Conservation (phyloP, 805 yeast species). For the Yarrowia sp. region DNA sequence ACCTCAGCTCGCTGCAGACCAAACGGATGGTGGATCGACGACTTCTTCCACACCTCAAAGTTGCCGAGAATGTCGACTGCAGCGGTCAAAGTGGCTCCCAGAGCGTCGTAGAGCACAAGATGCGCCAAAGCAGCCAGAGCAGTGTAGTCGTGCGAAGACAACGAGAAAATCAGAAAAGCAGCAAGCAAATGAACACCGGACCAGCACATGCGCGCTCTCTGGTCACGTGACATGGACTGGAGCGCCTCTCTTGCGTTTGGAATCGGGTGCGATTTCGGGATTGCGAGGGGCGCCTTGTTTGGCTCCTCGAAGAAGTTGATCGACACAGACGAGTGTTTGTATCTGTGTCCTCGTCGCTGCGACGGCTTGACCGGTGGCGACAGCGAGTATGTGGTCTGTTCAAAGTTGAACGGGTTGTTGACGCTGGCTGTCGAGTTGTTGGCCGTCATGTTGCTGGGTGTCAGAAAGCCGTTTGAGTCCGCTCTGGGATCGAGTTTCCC, state of each 20-base stretch:
- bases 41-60: constrained; percentile 85
- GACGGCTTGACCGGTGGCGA: constrained; percentile 34
- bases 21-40: constrained; percentile 83
- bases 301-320: constrained; percentile 96
- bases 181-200: constrained; percentile 54
- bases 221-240: constrained; percentile 56
- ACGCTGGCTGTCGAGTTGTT: neutral
- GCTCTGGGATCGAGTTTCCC: constrained; percentile 8
- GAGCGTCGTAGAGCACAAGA: constrained; percentile 78
- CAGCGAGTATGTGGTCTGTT: constrained; percentile 47
- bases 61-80: constrained; percentile 80
- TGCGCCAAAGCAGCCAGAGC: constrained; percentile 80
- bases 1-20: constrained; percentile 92
- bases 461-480: neutral
- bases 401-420: constrained; percentile 60
- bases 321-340: constrained; percentile 93
- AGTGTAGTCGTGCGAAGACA: constrained; percentile 42
- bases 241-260: constrained; percentile 66
- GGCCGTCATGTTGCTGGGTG: neutral
- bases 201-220: constrained; percentile 58
- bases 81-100: constrained; percentile 68
- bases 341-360: constrained; percentile 86
- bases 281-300: constrained; percentile 57
- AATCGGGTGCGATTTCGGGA: constrained; percentile 66
- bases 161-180: constrained; percentile 55